phyloP scores from a whole-genome alignment of 2,329 filamentous ascomycete genomes.

The Penicillium italicum region DNA sequence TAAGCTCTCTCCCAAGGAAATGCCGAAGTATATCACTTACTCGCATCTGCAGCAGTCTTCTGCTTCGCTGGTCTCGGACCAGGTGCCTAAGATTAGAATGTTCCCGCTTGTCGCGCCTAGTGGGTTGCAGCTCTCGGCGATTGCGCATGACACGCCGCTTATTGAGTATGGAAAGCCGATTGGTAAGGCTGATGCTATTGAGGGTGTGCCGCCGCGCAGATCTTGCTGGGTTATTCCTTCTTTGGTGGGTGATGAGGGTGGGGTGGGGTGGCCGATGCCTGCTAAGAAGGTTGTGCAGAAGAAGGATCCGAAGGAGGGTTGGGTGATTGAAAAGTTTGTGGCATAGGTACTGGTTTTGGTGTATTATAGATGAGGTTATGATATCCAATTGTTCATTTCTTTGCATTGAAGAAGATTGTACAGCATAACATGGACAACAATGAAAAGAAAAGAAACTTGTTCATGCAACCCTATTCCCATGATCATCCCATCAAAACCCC shows the following conservation, averaged over 20 bases:
- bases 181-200: conserved; percentile 64
- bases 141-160: conserved; percentile 82
- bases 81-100: conserved; percentile 74
- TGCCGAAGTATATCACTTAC: conserved; percentile 86
- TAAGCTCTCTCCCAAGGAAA: conserved; percentile 63
- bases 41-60: conserved; percentile 72
- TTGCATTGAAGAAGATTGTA: neutral
- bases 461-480: neutral
- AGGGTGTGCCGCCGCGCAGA: conserved; percentile 51
- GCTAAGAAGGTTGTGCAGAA: conserved; percentile 79
- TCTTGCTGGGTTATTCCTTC: conserved; percentile 83
- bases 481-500: neutral
- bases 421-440: neutral
- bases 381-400: conserved; percentile 18
- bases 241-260: conserved; percentile 65
- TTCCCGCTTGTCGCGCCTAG: conserved; percentile 78
- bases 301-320: conserved; percentile 68
- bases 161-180: conserved; percentile 85
- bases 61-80: conserved; percentile 52
- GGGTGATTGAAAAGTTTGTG: conserved; percentile 63
- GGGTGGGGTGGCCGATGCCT: conserved; percentile 77
- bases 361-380: conserved; percentile 25
- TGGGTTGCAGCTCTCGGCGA: conserved; percentile 67
- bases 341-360: conserved; percentile 20
- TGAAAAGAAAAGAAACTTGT: neutral